These are phyloP conservation scores for Paragyromitra xinjiangensis DNA, from an alignment of 495 filamentous ascomycete species.

Conservation along the genomic window DNA sequence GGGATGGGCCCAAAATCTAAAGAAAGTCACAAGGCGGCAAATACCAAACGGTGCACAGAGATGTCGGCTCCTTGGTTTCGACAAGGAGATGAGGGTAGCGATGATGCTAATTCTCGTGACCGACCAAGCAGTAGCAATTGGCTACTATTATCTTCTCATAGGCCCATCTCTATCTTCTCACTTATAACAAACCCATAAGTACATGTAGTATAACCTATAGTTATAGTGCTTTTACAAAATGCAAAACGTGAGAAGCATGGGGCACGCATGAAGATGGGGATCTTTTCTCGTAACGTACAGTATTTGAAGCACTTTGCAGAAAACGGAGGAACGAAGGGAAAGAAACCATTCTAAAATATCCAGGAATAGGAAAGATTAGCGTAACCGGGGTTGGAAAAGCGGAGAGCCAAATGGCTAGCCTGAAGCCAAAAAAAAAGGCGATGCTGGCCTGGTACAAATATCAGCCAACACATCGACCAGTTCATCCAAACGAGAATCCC, in stretches of 20 bases:
- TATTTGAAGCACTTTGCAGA: slow-evolving; percentile 17
- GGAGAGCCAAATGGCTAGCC: slow-evolving; percentile 22
- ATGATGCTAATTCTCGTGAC: slow-evolving; percentile 29
- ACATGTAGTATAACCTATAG: background rate
- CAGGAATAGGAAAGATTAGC: slow-evolving; percentile 29
- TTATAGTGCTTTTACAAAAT: slow-evolving; percentile 15
- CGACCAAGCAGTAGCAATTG: slow-evolving; percentile 23
- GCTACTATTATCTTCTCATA: slow-evolving; percentile 5
- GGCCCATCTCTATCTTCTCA: background rate
- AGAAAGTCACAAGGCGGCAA: slow-evolving; percentile 50
- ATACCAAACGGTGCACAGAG: slow-evolving; percentile 40
- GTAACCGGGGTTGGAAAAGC: slow-evolving; percentile 12
- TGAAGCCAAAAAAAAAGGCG: background rate
- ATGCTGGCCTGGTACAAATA: background rate
- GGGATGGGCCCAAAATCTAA: slow-evolving; percentile 31
- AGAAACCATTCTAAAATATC: slow-evolving; percentile 4
- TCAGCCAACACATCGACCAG: slow-evolving; percentile 30
- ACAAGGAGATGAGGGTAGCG: slow-evolving; percentile 11
- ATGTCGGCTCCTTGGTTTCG: slow-evolving; percentile 29
- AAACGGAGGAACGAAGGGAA: background rate
- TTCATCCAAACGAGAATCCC: slow-evolving; percentile 21
- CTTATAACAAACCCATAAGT: background rate
- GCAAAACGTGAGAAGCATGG: background rate
- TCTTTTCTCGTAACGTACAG: background rate
- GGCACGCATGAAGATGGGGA: background rate